Evolutionary conservation across 192 early-diverging fungal species (phyloP).

Genomic region (Umbelopsis vinacea): DNA sequence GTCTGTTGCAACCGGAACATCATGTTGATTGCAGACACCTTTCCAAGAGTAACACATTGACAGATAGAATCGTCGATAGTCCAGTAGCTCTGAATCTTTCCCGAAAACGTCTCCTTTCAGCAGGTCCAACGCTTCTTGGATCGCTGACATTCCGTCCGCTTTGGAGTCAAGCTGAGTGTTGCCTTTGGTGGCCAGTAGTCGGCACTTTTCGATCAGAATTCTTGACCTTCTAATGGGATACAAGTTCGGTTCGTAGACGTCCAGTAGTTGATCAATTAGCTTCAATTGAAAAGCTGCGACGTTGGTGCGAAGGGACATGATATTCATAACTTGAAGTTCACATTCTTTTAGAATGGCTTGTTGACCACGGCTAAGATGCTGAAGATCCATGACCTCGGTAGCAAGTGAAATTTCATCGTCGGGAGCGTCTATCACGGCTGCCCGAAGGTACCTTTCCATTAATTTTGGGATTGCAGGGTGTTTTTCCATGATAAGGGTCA

Average conservation of each 20-base stretch:
- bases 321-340: conserved; percentile 30
- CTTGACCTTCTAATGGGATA: conserved; percentile 47
- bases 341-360: conserved; percentile 32
- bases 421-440: conserved; percentile 23
- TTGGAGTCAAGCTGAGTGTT: conserved; percentile 45
- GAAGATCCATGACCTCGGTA: conserved; percentile 6
- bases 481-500: conserved; percentile 13
- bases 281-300: conserved; percentile 25
- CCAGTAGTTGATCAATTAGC: conserved; percentile 38
- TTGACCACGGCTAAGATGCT: conserved; percentile 11
- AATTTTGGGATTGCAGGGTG: conserved; percentile 32
- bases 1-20: conserved; percentile 31
- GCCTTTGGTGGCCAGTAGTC: conserved; percentile 24
- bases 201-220: conserved; percentile 13
- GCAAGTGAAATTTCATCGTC: conserved; percentile 19
- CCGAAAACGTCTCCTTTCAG: conserved; percentile 19
- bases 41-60: conserved; percentile 63
- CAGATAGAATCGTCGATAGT: conserved; percentile 57
- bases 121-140: background rate
- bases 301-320: conserved; percentile 14
- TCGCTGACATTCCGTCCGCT: conserved; percentile 9
- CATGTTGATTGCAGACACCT: conserved; percentile 53
- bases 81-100: conserved; percentile 42
- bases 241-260: conserved; percentile 21
- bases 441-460: conserved; percentile 34